Conservation (phyloP, 108 stramenopile genomes). For the Epithemia pelagica region DNA sequence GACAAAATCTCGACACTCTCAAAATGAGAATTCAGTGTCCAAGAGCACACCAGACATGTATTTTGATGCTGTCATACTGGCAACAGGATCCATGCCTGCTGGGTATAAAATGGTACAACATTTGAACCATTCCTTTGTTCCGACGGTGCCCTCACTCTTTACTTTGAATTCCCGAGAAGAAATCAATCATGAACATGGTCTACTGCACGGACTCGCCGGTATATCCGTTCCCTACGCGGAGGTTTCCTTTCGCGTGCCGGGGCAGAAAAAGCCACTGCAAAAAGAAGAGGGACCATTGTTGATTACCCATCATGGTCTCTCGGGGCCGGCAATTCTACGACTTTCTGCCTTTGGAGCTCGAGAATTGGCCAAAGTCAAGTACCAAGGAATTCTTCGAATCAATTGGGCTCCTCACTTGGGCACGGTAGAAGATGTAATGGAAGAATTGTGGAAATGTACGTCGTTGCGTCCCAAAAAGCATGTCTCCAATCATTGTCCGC, state of each 20-base stretch:
- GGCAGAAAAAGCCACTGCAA: constrained; percentile 16
- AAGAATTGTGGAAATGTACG: constrained; percentile 29
- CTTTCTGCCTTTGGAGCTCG: constrained; percentile 90
- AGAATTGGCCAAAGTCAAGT: constrained; percentile 65
- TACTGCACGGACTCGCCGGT: constrained; percentile 68
- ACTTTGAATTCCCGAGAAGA: constrained; percentile 74
- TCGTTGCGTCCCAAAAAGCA: constrained; percentile 31
- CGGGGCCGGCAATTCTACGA: constrained; percentile 86
- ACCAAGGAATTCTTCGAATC: constrained; percentile 50
- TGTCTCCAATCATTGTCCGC: constrained; percentile 58
- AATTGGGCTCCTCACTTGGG: constrained; percentile 47
- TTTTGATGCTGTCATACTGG: constrained; percentile 76
- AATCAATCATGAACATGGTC: constrained; percentile 37
- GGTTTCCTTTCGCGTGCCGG: constrained; percentile 34
- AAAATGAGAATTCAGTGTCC: background rate
- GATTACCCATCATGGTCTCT: constrained; percentile 89
- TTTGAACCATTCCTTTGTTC: constrained; percentile 72
- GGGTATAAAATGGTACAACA: constrained; percentile 79
- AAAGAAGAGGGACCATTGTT: constrained; percentile 84
- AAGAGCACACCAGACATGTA: constrained; percentile 15
- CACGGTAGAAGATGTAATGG: constrained; percentile 39
- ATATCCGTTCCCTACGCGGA: constrained; percentile 58
- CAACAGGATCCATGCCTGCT: constrained; percentile 84
- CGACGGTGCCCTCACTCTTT: constrained; percentile 87
- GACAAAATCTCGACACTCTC: constrained; percentile 7